Evolutionary conservation across 768 basidiomycete genomes (phyloP), one percentile per base, ranked within the genome.

Genomic region (Suillus placidus): DNA sequence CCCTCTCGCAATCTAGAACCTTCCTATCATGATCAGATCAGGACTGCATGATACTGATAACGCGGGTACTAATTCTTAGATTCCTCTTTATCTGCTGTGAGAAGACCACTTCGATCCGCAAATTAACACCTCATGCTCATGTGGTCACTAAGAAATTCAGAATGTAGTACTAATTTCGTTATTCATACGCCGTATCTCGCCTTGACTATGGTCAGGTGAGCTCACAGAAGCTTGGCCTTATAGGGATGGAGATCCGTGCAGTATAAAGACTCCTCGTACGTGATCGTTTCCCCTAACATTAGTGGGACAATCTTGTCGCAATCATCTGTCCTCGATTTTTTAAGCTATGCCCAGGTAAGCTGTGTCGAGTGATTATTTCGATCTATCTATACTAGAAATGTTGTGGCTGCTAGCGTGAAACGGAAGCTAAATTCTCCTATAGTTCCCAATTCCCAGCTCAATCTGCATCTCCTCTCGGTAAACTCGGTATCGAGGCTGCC

Each of bases 401-500:
- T 10, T 20, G 51, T 26, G 16, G 55, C 55, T 57, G 23, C 26
- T 34, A 23, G 20, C 12, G 20, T 58, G 18, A 23, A 55, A 40
- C 1, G 20, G 20, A 34, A 20, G 18, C 18, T 60, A 26, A 60
- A 58, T 32, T 20, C 8, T 7, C n/a, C 30, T 7, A 2, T 60
- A 58, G 62, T 14, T 32, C 58, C 38, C 63, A 67, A 73, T 67
- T 66, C 65, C 71, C 68, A n/a, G 74, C 64, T 58, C 83, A 83
- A 68, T 82, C 83, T 18, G 71, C 79, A 16, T 88, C 88, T 6
- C 84, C 85, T 26, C 80, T 87, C 30, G 87, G 84, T 0, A 88
- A 85, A 14, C 78, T 91, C 57, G 90, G 90, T 1, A 87, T 91
- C 56, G 79, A 79, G 14, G 88, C 87, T 13, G 90, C 89, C 3